Evolutionary conservation across 495 filamentous ascomycete species (phyloP).

Genomic region (Astrothelium subdiscretum): DNA sequence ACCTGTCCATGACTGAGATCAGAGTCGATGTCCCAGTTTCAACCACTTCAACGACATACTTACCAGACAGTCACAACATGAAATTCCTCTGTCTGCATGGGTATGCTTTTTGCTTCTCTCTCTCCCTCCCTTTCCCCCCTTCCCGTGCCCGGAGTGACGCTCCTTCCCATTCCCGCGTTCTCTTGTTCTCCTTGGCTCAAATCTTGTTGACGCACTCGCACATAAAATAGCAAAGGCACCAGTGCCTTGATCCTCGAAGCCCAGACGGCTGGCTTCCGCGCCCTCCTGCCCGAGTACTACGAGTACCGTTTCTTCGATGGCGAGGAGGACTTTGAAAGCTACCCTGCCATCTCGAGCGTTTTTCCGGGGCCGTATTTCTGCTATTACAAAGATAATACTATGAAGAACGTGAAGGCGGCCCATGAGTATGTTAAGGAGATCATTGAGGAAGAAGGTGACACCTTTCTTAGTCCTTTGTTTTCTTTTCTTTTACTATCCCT

Average conservation of each 20-base stretch:
- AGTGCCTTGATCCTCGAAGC: background rate
- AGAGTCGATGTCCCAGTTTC: background rate
- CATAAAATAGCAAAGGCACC: conserved; percentile 1
- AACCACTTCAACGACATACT: background rate
- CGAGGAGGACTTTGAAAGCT: background rate
- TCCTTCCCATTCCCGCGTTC: background rate
- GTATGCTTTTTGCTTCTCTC: background rate
- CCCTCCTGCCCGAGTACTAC: conserved; percentile 3
- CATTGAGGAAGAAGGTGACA: background rate
- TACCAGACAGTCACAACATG: background rate
- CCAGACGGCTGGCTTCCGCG: background rate
- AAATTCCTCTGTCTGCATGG: conserved; percentile 1
- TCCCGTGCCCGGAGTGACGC: background rate
- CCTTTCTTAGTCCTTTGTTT: background rate
- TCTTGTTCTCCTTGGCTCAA: background rate
- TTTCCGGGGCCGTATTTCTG: conserved; percentile 1
- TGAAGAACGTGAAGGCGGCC: background rate
- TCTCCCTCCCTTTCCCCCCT: background rate
- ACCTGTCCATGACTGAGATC: background rate
- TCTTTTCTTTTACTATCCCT: background rate
- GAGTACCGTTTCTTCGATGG: conserved; percentile 1
- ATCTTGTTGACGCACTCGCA: background rate
- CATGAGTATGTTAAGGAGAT: background rate
- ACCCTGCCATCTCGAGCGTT: background rate
- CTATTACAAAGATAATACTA: conserved; percentile 1